Conservation (phyloP, 1,139 yeast genomes). For the Hanseniaspora uvarum region DNA sequence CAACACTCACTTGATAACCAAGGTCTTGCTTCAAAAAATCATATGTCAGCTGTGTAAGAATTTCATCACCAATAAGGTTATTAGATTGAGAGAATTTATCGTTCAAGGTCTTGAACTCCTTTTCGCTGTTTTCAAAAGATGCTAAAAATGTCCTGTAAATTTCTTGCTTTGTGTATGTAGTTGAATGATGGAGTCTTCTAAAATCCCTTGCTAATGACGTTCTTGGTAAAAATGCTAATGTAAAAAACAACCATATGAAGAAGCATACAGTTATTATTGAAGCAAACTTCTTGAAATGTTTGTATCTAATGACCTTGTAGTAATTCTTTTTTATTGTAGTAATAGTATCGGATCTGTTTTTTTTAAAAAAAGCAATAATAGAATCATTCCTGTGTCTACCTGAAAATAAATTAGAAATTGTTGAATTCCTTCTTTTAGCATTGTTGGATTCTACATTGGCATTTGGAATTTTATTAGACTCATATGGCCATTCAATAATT, state of each 20-base stretch:
- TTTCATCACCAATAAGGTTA: constrained; percentile 39
- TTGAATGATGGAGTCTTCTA: constrained; percentile 58
- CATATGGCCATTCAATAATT: constrained; percentile 16
- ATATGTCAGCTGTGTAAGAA: constrained; percentile 35
- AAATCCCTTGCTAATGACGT: constrained; percentile 79
- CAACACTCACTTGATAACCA: constrained; percentile 35
- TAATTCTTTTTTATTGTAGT: constrained; percentile 28
- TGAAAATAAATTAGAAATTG: not conserved
- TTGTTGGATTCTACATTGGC: not conserved
- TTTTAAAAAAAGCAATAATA: constrained; percentile 21
- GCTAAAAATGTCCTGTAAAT: constrained; percentile 41
- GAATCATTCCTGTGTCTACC: constrained; percentile 20
- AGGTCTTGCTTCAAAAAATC: constrained; percentile 23
- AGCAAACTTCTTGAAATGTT: constrained; percentile 46
- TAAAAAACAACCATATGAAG: constrained; percentile 38
- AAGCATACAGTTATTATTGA: constrained; percentile 30
- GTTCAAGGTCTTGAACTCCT: constrained; percentile 33
- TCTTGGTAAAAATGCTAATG: constrained; percentile 70
- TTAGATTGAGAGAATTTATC: constrained; percentile 32
- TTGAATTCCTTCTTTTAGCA: not conserved
- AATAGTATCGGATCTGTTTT: constrained; percentile 28
- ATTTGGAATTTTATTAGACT: not conserved
- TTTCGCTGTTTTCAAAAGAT: constrained; percentile 31
- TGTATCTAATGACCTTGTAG: constrained; percentile 43
- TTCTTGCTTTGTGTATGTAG: constrained; percentile 50